A percentile compares a stretch with the other conserved stretches of the same genome.
phyloP scores from a whole-genome alignment of 331 rosid genomes.

The Rhamnella rubrinervis region DNA sequence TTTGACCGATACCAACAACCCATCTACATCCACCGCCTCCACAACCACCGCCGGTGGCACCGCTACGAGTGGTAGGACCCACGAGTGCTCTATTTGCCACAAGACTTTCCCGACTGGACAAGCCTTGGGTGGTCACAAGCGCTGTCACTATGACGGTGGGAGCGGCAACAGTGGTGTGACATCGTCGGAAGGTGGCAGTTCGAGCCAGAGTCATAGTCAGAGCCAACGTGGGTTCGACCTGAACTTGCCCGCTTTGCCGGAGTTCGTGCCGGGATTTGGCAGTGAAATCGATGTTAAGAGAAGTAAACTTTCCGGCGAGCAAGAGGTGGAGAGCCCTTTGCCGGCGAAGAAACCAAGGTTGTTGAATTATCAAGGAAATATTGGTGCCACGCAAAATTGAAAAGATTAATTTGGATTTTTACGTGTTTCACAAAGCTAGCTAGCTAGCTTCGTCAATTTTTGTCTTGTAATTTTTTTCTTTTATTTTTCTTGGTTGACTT shows the following conservation, averaged over 20 bases:
- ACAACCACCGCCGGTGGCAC: neutral
- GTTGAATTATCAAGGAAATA: constrained; percentile 15
- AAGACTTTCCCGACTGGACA: constrained; percentile 85
- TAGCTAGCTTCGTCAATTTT: neutral
- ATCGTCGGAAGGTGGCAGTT: constrained; percentile 50
- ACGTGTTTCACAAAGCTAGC: neutral
- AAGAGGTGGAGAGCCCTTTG: constrained; percentile 84
- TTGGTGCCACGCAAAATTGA: constrained; percentile 18
- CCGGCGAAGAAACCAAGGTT: constrained; percentile 60
- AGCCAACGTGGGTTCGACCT: constrained; percentile 60
- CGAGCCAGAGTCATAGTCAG: constrained; percentile 23
- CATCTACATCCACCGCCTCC: constrained; percentile 6
- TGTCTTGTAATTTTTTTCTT: constrained; percentile 1
- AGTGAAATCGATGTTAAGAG: constrained; percentile 3
- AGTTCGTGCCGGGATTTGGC: constrained; percentile 27
- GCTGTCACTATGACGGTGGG: constrained; percentile 92
- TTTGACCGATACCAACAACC: neutral
- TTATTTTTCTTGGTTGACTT: neutral
- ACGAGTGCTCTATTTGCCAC: constrained; percentile 86
- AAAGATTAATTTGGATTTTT: constrained; percentile 10
- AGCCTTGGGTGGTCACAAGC: constrained; percentile 93
- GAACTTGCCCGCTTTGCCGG: constrained; percentile 80
- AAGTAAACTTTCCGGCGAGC: constrained; percentile 39
- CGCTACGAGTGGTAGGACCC: constrained; percentile 38
- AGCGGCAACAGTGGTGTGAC: constrained; percentile 27